Evolutionary conservation across 768 basidiomycete species (phyloP).

Genomic region (Jaapia argillacea): DNA sequence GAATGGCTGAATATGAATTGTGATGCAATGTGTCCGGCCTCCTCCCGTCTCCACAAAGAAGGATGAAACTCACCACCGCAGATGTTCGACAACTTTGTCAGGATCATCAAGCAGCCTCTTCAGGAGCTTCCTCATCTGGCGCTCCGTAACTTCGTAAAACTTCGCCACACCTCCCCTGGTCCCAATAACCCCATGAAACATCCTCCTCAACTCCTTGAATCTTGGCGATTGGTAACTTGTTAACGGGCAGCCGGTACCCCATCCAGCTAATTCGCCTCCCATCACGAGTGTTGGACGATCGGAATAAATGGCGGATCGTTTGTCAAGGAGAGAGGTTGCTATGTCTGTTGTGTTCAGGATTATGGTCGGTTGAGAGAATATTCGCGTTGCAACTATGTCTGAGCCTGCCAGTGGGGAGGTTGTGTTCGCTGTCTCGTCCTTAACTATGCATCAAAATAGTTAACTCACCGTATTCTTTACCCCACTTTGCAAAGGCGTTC

Average conservation of each 20-base stretch:
- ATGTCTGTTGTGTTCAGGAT: constrained; percentile 16
- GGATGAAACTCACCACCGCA: constrained; percentile 30
- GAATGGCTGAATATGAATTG: neutral
- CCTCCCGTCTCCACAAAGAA: neutral
- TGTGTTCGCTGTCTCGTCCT: neutral
- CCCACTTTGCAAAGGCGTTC: constrained; percentile 16
- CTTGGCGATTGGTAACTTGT: constrained; percentile 26
- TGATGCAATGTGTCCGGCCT: neutral
- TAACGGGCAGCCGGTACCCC: constrained; percentile 13
- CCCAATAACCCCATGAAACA: constrained; percentile 31
- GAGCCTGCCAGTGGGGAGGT: constrained; percentile 11
- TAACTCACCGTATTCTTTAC: constrained; percentile 17
- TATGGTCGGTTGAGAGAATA: constrained; percentile 16
- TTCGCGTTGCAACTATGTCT: constrained; percentile 15
- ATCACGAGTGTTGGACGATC: constrained; percentile 46
- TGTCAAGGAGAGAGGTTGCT: constrained; percentile 27
- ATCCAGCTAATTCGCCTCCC: constrained; percentile 18
- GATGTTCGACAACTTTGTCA: constrained; percentile 22
- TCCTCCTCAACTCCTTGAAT: constrained; percentile 31
- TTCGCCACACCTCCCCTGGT: constrained; percentile 23
- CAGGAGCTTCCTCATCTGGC: constrained; percentile 33
- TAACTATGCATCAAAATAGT: neutral
- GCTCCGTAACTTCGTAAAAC: constrained; percentile 26
- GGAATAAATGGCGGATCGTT: constrained; percentile 56
- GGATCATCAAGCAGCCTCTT: constrained; percentile 29